A percentile compares a stretch with the other conserved stretches of the same genome.
Evolutionary conservation across 345 rosid species (phyloP).

Genomic region (Ceriops tagal): DNA sequence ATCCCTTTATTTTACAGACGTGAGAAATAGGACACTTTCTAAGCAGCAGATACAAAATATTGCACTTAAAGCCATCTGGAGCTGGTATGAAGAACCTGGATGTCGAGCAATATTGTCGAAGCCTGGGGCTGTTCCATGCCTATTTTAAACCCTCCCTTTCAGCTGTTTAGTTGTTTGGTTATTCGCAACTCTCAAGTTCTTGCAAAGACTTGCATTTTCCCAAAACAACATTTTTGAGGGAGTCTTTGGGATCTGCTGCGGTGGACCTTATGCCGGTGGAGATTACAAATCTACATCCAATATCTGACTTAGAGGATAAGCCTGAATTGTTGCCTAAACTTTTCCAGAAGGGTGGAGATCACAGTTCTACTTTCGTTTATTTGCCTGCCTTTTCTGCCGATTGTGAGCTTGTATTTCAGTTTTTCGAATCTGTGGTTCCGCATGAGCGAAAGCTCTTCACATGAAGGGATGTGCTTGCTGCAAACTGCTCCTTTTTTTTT

Average conservation of each 20-base stretch:
- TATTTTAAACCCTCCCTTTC: conserved; percentile 34
- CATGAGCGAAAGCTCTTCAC: conserved; percentile 24
- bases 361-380: too few species aligned
- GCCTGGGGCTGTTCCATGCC: conserved; percentile 18
- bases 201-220: not conserved
- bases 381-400: not conserved
- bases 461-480: conserved; percentile 21
- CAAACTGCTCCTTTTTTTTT: too few species aligned
- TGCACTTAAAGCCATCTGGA: conserved; percentile 28
- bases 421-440: conserved; percentile 26
- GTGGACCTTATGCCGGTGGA: too few species aligned
- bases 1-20: conserved; percentile 5
- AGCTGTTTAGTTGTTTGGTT: conserved; percentile 27
- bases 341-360: too few species aligned
- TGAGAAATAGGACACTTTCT: not conserved
- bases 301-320: too few species aligned
- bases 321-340: too few species aligned
- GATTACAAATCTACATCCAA: too few species aligned
- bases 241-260: too few species aligned
- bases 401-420: conserved; percentile 27
- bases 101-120: conserved; percentile 17
- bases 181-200: conserved; percentile 10
- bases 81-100: conserved; percentile 31
- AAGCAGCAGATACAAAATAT: conserved; percentile 14
- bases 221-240: too few species aligned